Evolutionary conservation across 805 yeast species (phyloP).

Genomic region (Nakazawaea peltata): DNA sequence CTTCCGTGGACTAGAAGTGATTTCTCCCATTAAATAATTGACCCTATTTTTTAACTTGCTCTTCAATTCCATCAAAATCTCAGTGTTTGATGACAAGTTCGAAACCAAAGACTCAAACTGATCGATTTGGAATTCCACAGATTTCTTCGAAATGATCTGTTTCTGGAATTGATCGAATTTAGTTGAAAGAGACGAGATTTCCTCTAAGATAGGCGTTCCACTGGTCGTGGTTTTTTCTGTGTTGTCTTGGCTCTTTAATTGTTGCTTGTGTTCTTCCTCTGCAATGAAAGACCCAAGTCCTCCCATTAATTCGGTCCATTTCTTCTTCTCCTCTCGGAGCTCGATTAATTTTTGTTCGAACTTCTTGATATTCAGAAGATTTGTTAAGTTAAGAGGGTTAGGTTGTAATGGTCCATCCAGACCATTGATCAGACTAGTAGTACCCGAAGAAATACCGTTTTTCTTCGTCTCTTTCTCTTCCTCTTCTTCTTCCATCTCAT

Average conservation of each 20-base stretch:
- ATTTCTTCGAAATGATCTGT: conserved; percentile 8
- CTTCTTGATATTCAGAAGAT: conserved; percentile 36
- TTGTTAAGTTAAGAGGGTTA: conserved; percentile 52
- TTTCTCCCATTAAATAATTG: conserved; percentile 14
- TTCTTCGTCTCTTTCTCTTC: conserved; percentile 20
- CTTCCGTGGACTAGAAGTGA: too few relatives aligned
- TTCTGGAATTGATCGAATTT: conserved; percentile 7
- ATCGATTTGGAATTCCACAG: conserved; percentile 23
- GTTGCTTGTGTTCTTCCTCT: not conserved
- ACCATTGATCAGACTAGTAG: not conserved
- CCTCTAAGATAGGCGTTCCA: not conserved
- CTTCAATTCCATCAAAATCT: conserved; percentile 14
- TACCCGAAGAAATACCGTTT: not conserved
- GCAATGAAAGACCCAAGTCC: too few relatives aligned
- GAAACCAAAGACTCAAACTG: conserved; percentile 24
- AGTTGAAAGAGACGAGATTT: not conserved
- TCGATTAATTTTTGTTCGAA: conserved; percentile 35
- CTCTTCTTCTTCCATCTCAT: conserved; percentile 17
- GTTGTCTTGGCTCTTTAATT: not conserved
- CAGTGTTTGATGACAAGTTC: conserved; percentile 17
- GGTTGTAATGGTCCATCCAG: conserved; percentile 32
- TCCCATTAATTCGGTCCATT: conserved; percentile 27
- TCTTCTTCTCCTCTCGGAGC: conserved; percentile 36
- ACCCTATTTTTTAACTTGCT: conserved; percentile 15
- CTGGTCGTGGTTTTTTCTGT: not conserved